Conservation (phyloP, 495 filamentous ascomycete species). For the Hypomontagnella submonticulosa region DNA sequence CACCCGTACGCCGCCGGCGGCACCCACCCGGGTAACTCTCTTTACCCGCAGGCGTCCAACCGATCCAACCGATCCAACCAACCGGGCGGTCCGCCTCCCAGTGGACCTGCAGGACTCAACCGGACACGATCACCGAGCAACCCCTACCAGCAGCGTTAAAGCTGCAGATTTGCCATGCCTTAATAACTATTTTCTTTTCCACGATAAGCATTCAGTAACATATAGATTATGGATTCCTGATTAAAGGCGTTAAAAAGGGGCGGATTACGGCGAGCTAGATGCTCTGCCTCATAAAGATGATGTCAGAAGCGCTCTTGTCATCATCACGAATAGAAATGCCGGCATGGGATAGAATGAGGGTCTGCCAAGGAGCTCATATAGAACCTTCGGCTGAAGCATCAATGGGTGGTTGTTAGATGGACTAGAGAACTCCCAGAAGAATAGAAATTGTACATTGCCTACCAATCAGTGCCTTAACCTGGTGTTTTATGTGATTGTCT, state of each 20-base stretch:
- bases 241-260: slow-evolving; percentile 26
- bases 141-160: slow-evolving; percentile 33
- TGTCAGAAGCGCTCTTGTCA: slow-evolving; percentile 30
- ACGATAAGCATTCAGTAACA: slow-evolving; percentile 16
- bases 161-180: slow-evolving; percentile 15
- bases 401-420: slow-evolving; percentile 5
- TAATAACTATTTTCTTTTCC: slow-evolving; percentile 21
- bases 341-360: slow-evolving; percentile 17
- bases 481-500: neutral
- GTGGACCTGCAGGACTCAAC: slow-evolving; percentile 1
- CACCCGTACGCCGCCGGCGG: slow-evolving; percentile 26
- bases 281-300: slow-evolving; percentile 4
- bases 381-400: neutral
- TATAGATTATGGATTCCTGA: slow-evolving; percentile 28
- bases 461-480: neutral
- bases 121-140: slow-evolving; percentile 21
- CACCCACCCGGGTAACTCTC: slow-evolving; percentile 14
- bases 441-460: slow-evolving; percentile 18
- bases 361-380: slow-evolving; percentile 1
- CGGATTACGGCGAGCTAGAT: slow-evolving; percentile 6
- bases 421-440: slow-evolving; percentile 1
- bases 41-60: slow-evolving; percentile 24
- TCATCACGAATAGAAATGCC: slow-evolving; percentile 25
- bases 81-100: neutral
- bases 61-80: slow-evolving; percentile 20